These are phyloP conservation scores for Eucalyptus sp. DNA, from an alignment of 345 rosid species.

Conservation along the genomic window DNA sequence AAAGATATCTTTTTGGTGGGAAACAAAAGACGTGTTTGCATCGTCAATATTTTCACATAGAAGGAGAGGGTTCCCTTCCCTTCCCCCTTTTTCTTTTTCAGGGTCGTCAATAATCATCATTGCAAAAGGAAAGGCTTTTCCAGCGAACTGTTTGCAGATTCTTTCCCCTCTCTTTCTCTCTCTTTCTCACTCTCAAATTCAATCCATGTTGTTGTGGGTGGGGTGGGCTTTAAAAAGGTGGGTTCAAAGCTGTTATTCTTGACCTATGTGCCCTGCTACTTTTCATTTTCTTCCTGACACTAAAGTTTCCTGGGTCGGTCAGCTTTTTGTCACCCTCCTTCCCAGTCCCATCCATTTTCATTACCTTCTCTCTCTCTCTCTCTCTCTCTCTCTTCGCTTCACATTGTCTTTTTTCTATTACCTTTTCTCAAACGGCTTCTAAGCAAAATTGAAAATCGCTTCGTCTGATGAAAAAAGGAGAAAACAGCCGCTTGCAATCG, in stretches of 20 bases:
- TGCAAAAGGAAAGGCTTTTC: not conserved
- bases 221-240: not conserved
- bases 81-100: not conserved
- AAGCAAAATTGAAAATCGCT: not conserved
- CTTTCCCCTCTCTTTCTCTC: not conserved
- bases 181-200: not conserved
- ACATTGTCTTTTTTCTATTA: not conserved
- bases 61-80: not conserved
- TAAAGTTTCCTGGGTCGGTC: not conserved
- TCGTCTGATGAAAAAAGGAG: not conserved
- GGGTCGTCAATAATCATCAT: not conserved
- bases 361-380: not conserved
- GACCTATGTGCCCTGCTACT: not conserved
- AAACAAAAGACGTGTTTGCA: not conserved
- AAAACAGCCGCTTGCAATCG: not conserved
- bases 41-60: not conserved
- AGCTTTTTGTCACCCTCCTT: not conserved
- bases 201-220: not conserved
- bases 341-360: not conserved
- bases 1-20: not conserved
- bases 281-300: not conserved
- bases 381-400: not conserved
- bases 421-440: not conserved
- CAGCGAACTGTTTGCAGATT: not conserved
- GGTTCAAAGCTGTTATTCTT: not conserved